Evolutionary conservation across 805 yeast species (phyloP).

Genomic region (Barnettozyma californica): DNA sequence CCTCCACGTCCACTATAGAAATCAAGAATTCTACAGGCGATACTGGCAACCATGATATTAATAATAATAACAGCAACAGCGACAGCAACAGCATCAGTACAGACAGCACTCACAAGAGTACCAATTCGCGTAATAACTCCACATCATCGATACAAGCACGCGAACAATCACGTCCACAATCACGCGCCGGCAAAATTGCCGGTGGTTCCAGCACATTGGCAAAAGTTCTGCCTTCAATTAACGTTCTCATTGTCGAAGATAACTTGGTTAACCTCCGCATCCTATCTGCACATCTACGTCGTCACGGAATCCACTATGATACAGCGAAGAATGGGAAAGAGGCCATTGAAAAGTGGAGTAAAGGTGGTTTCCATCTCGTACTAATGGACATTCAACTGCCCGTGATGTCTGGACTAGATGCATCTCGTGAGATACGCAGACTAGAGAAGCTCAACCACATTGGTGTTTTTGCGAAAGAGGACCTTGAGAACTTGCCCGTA

Average conservation of each 20-base stretch:
- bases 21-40: background rate
- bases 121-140: background rate
- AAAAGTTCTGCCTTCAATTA: conserved; percentile 80
- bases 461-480: conserved; percentile 39
- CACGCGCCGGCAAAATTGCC: conserved; percentile 1
- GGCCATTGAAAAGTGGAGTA: conserved; percentile 91
- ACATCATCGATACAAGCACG: background rate
- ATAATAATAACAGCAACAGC: background rate
- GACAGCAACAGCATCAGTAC: background rate
- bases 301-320: conserved; percentile 76
- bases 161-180: background rate
- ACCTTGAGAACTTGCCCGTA: conserved; percentile 19
- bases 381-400: conserved; percentile 98
- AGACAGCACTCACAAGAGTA: background rate
- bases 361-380: conserved; percentile 91
- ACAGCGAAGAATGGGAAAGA: conserved; percentile 93
- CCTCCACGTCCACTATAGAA: background rate
- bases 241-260: conserved; percentile 92
- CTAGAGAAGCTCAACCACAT: conserved; percentile 76
- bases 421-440: conserved; percentile 84
- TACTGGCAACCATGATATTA: too few relatives aligned
- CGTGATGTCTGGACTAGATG: conserved; percentile 92
- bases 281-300: conserved; percentile 80
- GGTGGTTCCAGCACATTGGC: conserved; percentile 29
- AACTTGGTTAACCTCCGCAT: conserved; percentile 91